phyloP scores from a whole-genome alignment of 441 rosid species.

The Populus hybrid region DNA sequence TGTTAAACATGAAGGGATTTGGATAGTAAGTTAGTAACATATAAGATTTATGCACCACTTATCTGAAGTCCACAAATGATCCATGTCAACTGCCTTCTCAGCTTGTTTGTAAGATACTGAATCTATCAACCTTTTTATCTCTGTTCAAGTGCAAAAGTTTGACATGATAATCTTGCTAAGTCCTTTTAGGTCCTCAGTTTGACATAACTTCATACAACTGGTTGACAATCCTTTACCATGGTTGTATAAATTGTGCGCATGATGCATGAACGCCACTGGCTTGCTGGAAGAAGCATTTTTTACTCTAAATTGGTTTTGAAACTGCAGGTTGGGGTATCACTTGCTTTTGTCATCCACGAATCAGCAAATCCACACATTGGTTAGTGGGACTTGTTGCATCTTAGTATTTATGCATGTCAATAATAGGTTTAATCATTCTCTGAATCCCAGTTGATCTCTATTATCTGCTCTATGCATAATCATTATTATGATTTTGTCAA shows the following conservation, averaged over 20 bases:
- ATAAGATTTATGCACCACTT: background rate
- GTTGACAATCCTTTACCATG: background rate
- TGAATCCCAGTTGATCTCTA: background rate
- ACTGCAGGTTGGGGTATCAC: slow-evolving; percentile 83
- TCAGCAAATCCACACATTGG: slow-evolving; percentile 99
- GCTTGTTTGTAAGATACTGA: background rate
- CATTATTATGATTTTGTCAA: background rate
- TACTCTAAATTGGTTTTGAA: slow-evolving; percentile 26
- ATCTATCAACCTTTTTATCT: background rate
- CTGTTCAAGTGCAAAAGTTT: background rate
- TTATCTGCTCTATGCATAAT: background rate
- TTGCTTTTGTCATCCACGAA: slow-evolving; percentile 95
- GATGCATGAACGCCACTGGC: background rate
- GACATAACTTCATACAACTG: background rate
- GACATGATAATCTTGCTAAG: background rate
- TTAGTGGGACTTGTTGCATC: slow-evolving; percentile 32
- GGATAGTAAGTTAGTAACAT: background rate
- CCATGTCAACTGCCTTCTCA: background rate
- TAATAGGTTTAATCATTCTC: background rate
- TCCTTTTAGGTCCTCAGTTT: background rate
- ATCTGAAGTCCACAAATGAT: background rate
- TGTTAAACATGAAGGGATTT: background rate
- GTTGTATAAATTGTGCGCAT: background rate
- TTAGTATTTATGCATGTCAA: background rate
- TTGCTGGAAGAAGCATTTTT: background rate